A percentile compares a stretch with the other conserved stretches of the same genome.
phyloP scores from a whole-genome alignment of 2,329 filamentous ascomycete genomes.

The Chaetomium olivaceum region DNA sequence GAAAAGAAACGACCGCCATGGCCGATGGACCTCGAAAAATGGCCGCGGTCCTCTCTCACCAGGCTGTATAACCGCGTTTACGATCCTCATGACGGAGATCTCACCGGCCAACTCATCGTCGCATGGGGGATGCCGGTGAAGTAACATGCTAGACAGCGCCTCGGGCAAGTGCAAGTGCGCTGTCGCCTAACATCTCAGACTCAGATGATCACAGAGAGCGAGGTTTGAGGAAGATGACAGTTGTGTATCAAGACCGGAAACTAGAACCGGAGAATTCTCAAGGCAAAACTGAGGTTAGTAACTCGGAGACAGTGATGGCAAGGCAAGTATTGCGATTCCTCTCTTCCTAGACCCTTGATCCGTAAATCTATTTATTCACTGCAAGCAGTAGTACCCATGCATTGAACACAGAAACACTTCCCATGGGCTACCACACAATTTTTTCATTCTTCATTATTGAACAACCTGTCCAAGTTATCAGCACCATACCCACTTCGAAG shows the following conservation, averaged over 20 bases:
- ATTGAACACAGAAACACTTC: not conserved
- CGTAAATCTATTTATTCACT: slow-evolving; percentile 18
- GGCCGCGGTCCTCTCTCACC: not conserved
- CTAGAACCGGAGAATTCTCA: not conserved
- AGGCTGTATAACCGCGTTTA: not conserved
- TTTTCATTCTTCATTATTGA: slow-evolving; percentile 26
- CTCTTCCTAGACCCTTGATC: not conserved
- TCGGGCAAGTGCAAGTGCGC: not conserved
- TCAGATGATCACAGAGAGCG: not conserved
- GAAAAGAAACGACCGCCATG: not conserved
- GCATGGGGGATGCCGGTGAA: not conserved
- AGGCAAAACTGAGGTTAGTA: not conserved
- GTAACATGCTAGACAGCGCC: not conserved
- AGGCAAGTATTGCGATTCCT: slow-evolving; percentile 5
- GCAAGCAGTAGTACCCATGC: slow-evolving; percentile 14
- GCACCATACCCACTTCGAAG: not conserved
- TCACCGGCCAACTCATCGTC: not conserved
- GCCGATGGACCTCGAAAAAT: not conserved
- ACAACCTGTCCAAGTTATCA: slow-evolving; percentile 30
- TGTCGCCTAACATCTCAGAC: not conserved
- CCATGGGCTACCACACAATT: not conserved
- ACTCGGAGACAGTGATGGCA: not conserved
- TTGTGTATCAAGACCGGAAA: not conserved
- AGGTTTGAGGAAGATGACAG: not conserved
- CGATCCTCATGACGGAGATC: not conserved